Conservation (phyloP, 2,329 filamentous ascomycete genomes). For the Colletotrichum spaethianum region DNA sequence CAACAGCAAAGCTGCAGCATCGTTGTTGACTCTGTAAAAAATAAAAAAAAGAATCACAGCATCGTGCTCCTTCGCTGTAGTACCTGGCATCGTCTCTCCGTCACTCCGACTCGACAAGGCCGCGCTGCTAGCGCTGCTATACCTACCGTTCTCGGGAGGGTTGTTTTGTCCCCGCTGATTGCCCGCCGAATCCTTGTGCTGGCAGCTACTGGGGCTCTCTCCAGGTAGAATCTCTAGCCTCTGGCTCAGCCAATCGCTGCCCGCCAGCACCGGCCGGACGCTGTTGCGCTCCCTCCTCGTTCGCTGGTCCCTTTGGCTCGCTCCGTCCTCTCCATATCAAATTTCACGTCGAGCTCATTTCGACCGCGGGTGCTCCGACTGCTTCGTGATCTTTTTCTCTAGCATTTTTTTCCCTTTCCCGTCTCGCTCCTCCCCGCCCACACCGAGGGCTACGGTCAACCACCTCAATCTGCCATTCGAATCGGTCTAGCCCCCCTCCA, state of each 20-base stretch:
- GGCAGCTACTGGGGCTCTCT: not conserved
- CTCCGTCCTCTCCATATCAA: conserved; percentile 35
- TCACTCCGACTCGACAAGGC: not conserved
- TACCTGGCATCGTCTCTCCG: not conserved
- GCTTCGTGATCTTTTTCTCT: conserved; percentile 23
- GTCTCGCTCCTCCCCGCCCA: not conserved
- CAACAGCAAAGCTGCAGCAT: not conserved
- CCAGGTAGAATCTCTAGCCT: conserved; percentile 11
- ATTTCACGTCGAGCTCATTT: conserved; percentile 33
- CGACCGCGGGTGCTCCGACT: conserved; percentile 21
- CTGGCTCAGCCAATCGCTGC: conserved; percentile 29
- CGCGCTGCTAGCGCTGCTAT: not conserved
- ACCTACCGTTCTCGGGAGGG: too few relatives aligned
- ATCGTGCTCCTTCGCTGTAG: not conserved
- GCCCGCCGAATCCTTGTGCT: conserved; percentile 22
- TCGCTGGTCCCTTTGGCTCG: conserved; percentile 17
- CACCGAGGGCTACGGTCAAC: conserved; percentile 12
- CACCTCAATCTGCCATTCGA: conserved; percentile 9
- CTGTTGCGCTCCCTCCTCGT: conserved; percentile 18
- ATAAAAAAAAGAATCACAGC: too few relatives aligned
- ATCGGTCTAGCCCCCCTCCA: conserved; percentile 16
- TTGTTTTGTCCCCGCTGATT: not conserved
- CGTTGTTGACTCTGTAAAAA: not conserved
- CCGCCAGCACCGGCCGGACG: conserved; percentile 27
- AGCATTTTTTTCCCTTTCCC: not conserved